These are phyloP conservation scores for Hypomontagnella submonticulosa DNA, from an alignment of 495 filamentous ascomycete genomes.

Conservation along the genomic window DNA sequence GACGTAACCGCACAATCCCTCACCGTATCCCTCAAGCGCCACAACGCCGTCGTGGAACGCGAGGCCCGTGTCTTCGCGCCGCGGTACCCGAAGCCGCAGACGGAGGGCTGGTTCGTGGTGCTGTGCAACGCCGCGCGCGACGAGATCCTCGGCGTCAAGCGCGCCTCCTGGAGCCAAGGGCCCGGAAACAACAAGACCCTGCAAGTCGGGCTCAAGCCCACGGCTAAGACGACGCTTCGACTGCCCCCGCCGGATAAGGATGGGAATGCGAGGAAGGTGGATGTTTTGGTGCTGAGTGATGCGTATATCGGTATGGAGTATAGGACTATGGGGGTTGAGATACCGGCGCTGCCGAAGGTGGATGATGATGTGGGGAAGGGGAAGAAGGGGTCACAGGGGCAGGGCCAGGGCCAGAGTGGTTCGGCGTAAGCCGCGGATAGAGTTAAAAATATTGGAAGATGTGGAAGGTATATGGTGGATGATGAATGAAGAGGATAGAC, in stretches of 20 bases:
- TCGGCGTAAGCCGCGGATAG: conserved; percentile 4
- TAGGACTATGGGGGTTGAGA: conserved; percentile 64
- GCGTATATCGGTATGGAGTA: conserved; percentile 86
- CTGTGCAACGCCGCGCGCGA: conserved; percentile 72
- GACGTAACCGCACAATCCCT: conserved; percentile 70
- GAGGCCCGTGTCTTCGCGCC: conserved; percentile 84
- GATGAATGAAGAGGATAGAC: not conserved
- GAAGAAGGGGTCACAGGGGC: conserved; percentile 30
- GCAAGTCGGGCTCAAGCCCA: conserved; percentile 51
- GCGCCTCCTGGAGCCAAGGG: conserved; percentile 74
- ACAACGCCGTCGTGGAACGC: conserved; percentile 69
- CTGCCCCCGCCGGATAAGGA: conserved; percentile 62
- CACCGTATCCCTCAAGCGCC: conserved; percentile 70
- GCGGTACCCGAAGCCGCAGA: conserved; percentile 91
- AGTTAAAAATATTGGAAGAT: not conserved
- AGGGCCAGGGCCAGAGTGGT: conserved; percentile 18
- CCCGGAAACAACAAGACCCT: conserved; percentile 31
- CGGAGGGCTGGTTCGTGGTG: conserved; percentile 91
- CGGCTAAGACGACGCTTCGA: conserved; percentile 67
- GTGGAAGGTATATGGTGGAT: not conserved
- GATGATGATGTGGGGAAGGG: conserved; percentile 52
- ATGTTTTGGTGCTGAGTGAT: conserved; percentile 83
- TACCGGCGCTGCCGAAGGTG: conserved; percentile 53
- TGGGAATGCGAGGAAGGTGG: conserved; percentile 63
- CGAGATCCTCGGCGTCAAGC: conserved; percentile 85